A percentile compares a stretch with the other conserved stretches of the same genome.
Evolutionary conservation across 2,329 filamentous ascomycete species (phyloP).

Genomic region (Metarhizium guizhouense): DNA sequence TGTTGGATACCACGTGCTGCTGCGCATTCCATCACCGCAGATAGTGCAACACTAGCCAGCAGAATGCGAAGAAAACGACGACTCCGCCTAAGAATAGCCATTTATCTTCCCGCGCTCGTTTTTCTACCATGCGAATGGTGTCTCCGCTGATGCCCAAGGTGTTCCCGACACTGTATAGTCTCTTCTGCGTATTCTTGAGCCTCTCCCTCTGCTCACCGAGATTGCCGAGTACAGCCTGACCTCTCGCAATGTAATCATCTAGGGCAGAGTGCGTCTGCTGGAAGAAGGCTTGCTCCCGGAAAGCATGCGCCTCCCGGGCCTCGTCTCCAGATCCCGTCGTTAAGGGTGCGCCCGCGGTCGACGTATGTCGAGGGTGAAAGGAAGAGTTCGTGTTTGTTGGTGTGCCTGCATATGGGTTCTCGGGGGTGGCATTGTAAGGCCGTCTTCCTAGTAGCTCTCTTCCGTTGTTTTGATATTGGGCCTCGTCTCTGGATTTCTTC

Average conservation of each 20-base stretch:
- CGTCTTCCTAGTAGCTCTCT: constrained; percentile 78
- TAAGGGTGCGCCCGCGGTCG: constrained; percentile 20
- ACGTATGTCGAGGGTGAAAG: constrained; percentile 34
- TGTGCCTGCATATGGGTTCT: constrained; percentile 79
- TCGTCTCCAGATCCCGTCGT: constrained; percentile 48
- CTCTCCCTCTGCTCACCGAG: constrained; percentile 86
- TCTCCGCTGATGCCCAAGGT: constrained; percentile 90
- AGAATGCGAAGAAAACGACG: constrained; percentile 80
- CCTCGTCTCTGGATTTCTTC: constrained; percentile 70
- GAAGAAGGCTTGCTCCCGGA: constrained; percentile 87
- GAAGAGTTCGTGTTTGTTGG: constrained; percentile 20
- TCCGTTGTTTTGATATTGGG: constrained; percentile 55
- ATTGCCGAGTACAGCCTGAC: constrained; percentile 82
- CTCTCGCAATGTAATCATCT: constrained; percentile 88
- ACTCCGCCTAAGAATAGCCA: constrained; percentile 94
- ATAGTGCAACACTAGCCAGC: constrained; percentile 83
- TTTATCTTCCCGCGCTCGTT: constrained; percentile 87
- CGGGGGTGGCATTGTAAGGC: constrained; percentile 71
- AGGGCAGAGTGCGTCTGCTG: constrained; percentile 71
- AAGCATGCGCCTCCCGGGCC: constrained; percentile 68
- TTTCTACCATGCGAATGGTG: constrained; percentile 93
- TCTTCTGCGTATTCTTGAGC: constrained; percentile 87
- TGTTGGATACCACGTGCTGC: constrained; percentile 1
- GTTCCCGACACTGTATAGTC: constrained; percentile 86
- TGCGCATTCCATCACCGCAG: constrained; percentile 39